Base-by-base conservation (phyloP, 2,329 filamentous ascomycete genomes). In the Westerdykella aurantiaca region DNA sequence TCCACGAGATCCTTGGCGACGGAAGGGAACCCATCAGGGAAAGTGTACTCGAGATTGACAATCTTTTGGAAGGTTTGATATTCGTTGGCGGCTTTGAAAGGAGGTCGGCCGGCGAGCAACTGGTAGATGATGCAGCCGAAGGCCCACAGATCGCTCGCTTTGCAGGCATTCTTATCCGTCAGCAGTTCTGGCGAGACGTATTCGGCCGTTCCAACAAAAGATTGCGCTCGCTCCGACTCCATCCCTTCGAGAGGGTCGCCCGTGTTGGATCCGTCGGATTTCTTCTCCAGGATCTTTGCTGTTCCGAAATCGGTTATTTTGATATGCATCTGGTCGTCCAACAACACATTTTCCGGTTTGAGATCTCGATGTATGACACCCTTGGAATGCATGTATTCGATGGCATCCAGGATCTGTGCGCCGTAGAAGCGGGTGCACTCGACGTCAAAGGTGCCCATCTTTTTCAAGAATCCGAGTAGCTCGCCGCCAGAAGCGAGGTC, bases 271-370 rank as follows among this genome's bases (percentile, higher is more conserved):
- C 65, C 66, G 43, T 69, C 66, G 1, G 74, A 60, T 63, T 75
- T 69, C 31, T 64, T 67, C 40, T 84, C 83, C 37, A 98, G 74
- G 49, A 98, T 81, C 66, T 96, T 97, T n/a, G 93, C 93, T 0
- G 93, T 98, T 34, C 93, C 93, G 63, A 98, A 98, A 69, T 98
- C 93, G 6, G 93, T 98, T 52, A 98, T 96, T 67, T 98, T 98
- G 69, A 97, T 84, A 60, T 97, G 88, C 86, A 96, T 94, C 60
- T 95, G 85, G 52, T 90, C 86, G 66, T 98, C 93, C 31, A 98
- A 75, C 6, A 98, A 78, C 4, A 98, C 90, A 53, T 98, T 98
- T 66, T 98, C 93, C 0, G 93, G 93, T 63, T 98, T 98, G 52
- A 98, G 69, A 63, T 98, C 93, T 52, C 93, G 85, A 67, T 98